Base-by-base conservation (phyloP, 257 asterid species). In the Gardenia jasminoides region DNA sequence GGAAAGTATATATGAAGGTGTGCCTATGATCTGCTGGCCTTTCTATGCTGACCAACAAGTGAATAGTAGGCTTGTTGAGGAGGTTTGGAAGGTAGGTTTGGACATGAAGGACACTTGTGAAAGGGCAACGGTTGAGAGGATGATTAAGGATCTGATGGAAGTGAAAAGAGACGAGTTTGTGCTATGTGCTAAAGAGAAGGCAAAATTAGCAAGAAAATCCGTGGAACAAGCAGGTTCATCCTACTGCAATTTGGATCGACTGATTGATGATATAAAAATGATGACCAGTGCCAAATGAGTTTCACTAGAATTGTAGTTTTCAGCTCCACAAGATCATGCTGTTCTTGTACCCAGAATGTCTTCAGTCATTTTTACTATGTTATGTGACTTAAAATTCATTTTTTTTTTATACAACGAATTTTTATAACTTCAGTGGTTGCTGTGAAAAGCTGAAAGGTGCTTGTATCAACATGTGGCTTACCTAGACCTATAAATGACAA, bases 71-170 rank as follows among this genome's bases (percentile, higher is more conserved):
- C 77, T 84, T 41, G 87, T 84, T 1, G 87, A 61, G 76, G 78
- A 83, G 77, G 84, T 84, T 22, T 84, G 82, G 84, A 84, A 81
- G 80, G 65, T 77, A 36, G 84, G 87, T n/a, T 3, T 84, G 80
- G 84, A 83, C 78, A 83, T 83, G 84, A 83, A 83, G 67, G 87
- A 83, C n/a, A 77, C 64, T n/a, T 80, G 87, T 73, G 87, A 83
- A 12, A 77, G 87, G 50, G 61, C 46, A 36, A 68, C 36, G 0
- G 77, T 80, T 31, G 80, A 77, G 70, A 80, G 68, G 43, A 76
- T 67, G 80, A 81, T 83, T 28, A 67, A 44, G 31, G 87, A 77
- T 73, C 54, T 83, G 75, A 80, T 80, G 84, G 87, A 77, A 16
- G 79, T 17, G 67, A 83, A 78, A 15, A 78, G 71, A 46, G 82